phyloP scores from a whole-genome alignment of 805 yeast genomes.

The Lachancea thermotolerans region DNA sequence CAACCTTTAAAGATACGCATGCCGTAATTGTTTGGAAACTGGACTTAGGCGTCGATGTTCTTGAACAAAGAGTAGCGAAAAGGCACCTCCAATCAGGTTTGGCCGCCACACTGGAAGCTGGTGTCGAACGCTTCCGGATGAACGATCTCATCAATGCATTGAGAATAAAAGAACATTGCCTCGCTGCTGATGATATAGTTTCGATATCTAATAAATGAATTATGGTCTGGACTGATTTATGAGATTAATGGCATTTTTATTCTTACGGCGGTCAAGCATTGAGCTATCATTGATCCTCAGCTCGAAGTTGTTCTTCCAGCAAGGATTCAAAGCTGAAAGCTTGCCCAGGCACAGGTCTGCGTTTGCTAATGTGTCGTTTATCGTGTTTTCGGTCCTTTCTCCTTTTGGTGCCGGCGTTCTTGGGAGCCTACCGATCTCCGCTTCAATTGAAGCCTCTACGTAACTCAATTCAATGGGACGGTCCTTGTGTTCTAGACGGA shows the following conservation, averaged over 20 bases:
- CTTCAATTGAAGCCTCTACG: not conserved
- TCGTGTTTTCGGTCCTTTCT: not conserved
- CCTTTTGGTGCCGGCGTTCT: constrained; percentile 1
- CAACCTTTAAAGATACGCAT: constrained; percentile 14
- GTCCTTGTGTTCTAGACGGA: constrained; percentile 2
- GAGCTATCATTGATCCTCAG: constrained; percentile 23
- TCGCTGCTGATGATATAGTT: constrained; percentile 13
- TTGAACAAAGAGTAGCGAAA: constrained; percentile 52
- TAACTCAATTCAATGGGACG: not conserved
- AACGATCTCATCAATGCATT: constrained; percentile 65
- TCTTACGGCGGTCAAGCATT: constrained; percentile 23
- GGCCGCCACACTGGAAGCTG: constrained; percentile 41
- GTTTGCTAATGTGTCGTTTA: not conserved
- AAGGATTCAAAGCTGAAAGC: not conserved
- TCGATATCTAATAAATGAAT: constrained; percentile 19
- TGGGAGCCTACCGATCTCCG: not conserved
- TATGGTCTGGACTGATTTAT: not conserved
- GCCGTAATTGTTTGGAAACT: constrained; percentile 47
- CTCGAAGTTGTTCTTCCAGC: constrained; percentile 12
- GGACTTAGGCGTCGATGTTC: constrained; percentile 37
- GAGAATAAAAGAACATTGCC: constrained; percentile 17
- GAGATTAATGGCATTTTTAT: constrained; percentile 6
- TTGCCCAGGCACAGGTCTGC: not conserved
- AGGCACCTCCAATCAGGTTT: constrained; percentile 62
- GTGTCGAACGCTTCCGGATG: constrained; percentile 41